These are phyloP conservation scores for Ustilago xerochloae DNA, from an alignment of 1,284 basidiomycete species.

Conservation along the genomic window DNA sequence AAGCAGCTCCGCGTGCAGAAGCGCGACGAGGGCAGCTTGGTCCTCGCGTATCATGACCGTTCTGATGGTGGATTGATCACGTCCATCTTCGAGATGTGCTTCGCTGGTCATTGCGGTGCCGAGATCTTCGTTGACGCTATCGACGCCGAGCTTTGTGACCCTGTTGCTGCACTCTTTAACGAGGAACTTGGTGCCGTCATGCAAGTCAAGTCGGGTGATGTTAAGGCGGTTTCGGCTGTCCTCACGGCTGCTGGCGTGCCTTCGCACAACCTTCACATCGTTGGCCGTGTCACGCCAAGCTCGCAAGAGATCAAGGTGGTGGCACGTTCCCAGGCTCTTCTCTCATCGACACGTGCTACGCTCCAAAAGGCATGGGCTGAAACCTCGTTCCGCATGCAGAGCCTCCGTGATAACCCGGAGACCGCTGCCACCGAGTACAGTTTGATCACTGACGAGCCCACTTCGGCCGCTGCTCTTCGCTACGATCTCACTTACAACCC, in stretches of 20 bases:
- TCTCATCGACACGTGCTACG: slow-evolving; percentile 72
- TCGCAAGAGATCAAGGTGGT: slow-evolving; percentile 75
- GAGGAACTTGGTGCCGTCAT: slow-evolving; percentile 95
- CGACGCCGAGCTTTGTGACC: slow-evolving; percentile 70
- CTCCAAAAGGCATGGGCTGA: slow-evolving; percentile 92
- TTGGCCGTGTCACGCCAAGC: slow-evolving; percentile 73
- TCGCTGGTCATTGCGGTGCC: slow-evolving; percentile 86
- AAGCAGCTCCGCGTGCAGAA: slow-evolving; percentile 70
- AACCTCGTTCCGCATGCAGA: slow-evolving; percentile 92
- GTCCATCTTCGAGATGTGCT: slow-evolving; percentile 93
- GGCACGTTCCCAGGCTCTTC: slow-evolving; percentile 37
- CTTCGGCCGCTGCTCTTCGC: slow-evolving; percentile 68
- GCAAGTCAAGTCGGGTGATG: slow-evolving; percentile 79
- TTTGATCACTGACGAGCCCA: slow-evolving; percentile 73
- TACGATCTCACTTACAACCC: slow-evolving; percentile 64
- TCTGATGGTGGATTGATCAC: slow-evolving; percentile 96
- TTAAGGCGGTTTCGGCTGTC: slow-evolving; percentile 74
- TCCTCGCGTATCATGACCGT: slow-evolving; percentile 96
- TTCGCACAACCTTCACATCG: slow-evolving; percentile 76
- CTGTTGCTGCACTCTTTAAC: slow-evolving; percentile 81
- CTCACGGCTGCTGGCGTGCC: slow-evolving; percentile 82
- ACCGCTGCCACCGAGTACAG: slow-evolving; percentile 84
- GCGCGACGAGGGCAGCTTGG: slow-evolving; percentile 73
- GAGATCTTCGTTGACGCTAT: slow-evolving; percentile 76
- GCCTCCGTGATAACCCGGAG: slow-evolving; percentile 83